Percentiles rank a stretch among this genome's conserved stretches.
Conservation (phyloP, 2,329 filamentous ascomycete species). For the Fusarium anguioides region DNA sequence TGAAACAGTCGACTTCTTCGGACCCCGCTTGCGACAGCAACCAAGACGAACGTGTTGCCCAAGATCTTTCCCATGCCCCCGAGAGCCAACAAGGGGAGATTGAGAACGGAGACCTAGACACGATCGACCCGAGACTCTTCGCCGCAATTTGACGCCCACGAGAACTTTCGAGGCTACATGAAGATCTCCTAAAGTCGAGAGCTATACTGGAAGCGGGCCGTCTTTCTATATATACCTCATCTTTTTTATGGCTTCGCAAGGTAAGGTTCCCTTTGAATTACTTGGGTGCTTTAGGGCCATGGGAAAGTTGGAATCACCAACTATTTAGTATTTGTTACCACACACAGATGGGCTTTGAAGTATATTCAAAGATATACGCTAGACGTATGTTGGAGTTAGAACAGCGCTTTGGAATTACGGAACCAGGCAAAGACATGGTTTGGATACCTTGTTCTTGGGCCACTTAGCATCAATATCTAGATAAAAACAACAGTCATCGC, state of each 20-base stretch:
- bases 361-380: neutral
- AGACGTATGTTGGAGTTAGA: neutral
- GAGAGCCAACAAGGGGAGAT: neutral
- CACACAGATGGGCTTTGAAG: too few relatives aligned
- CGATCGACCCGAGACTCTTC: conserved; percentile 3
- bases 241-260: too few relatives aligned
- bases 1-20: neutral
- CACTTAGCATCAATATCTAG: neutral
- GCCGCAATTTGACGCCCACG: neutral
- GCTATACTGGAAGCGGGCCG: too few relatives aligned
- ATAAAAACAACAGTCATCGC: conserved; percentile 8
- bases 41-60: neutral
- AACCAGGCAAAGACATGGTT: conserved; percentile 4
- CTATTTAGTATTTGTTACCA: neutral
- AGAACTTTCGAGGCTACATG: neutral
- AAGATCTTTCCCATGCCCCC: neutral
- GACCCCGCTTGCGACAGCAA: neutral
- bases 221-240: neutral
- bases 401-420: neutral
- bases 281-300: neutral
- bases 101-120: neutral
- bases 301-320: neutral
- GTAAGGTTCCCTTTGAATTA: neutral
- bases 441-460: conserved; percentile 27
- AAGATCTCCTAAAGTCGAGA: too few relatives aligned